Evolutionary conservation across 148 eudicot genomes (phyloP), one percentile per base, ranked within the genome.

Genomic region (Euryodendron excelsum): DNA sequence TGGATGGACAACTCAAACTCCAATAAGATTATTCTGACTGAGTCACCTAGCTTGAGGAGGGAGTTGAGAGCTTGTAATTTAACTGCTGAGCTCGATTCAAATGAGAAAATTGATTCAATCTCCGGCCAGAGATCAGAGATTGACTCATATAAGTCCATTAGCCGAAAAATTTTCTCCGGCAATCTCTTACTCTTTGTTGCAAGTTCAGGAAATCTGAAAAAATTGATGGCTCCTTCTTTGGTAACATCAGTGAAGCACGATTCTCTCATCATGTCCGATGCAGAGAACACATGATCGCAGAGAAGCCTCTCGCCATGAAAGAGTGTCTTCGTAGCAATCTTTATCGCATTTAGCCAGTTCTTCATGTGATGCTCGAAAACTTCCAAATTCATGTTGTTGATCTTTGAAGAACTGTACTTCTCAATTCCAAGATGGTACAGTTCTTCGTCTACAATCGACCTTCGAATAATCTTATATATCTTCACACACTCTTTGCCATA

Each of bases 61-160:
- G 85, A 72, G 63, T 84, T 65, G 13, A 78, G 73, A 18, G 88
- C 88, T 69, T 80, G 85, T 28, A 69, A 8, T 73, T 64, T 82
- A 23, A 82, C 72, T 17, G 74, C 41, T 8, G 82, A 80, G 55
- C 71, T 34, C 0, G 83, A 64, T 45, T 83, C 72, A 39, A 36
- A 77, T 1, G 84, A 77, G 77, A 85, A 85, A 64, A 85, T 78
- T 36, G 86, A 85, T 31, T 85, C 86, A 20, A 83, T 83, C 36
- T 85, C 86, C 4, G 84, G 80, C 85, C 73, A 77, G 53, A 80
- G 62, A 8, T 70, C 78, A 1, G 79, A 73, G 30, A 85, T 62
- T 28, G 83, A 64, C 25, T 80, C 81, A 36, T 76, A 60, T 23
- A 85, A 59, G 47, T 80, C 81, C 70, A 82, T 30, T 15, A 83